phyloP scores from a whole-genome alignment of 2,329 filamentous ascomycete genomes.

The Parascedosporium putredinis region DNA sequence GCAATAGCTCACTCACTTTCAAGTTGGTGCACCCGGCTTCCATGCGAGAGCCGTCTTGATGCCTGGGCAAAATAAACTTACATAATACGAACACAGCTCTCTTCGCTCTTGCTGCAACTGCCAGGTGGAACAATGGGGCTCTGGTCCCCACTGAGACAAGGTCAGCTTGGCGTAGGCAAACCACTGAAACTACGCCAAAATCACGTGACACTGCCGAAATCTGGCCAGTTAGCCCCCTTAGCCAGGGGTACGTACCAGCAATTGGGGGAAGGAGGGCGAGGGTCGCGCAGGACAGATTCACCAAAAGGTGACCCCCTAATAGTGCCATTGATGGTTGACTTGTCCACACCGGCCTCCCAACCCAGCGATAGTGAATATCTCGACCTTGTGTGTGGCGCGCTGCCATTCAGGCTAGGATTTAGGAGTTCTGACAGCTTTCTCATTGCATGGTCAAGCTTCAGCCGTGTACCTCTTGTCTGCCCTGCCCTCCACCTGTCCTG shows the following conservation, averaged over 20 bases:
- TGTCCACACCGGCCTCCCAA: constrained; percentile 7
- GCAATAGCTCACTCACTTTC: neutral
- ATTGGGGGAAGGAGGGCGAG: neutral
- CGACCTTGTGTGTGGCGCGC: constrained; percentile 3
- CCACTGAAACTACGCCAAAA: neutral
- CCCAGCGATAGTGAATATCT: constrained; percentile 2
- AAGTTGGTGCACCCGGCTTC: neutral
- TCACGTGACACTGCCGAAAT: constrained; percentile 2
- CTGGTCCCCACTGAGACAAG: neutral
- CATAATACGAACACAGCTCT: neutral
- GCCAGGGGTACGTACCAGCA: constrained; percentile 4
- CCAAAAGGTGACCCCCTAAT: constrained; percentile 1
- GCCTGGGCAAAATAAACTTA: neutral
- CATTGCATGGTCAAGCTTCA: neutral
- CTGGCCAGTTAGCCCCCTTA: neutral
- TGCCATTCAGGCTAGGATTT: constrained; percentile 1
- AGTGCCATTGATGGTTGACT: neutral
- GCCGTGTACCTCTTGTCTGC: too few species aligned
- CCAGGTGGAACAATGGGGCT: too few species aligned
- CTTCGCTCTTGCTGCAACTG: neutral
- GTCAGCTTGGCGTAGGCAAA: neutral
- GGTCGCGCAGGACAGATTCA: constrained; percentile 9
- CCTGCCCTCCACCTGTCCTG: constrained; percentile 11
- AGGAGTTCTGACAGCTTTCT: constrained; percentile 8
- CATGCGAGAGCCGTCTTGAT: too few species aligned